Conservation (phyloP, 2,329 filamentous ascomycete genomes). For the Paraphaeosphaeria minitans region DNA sequence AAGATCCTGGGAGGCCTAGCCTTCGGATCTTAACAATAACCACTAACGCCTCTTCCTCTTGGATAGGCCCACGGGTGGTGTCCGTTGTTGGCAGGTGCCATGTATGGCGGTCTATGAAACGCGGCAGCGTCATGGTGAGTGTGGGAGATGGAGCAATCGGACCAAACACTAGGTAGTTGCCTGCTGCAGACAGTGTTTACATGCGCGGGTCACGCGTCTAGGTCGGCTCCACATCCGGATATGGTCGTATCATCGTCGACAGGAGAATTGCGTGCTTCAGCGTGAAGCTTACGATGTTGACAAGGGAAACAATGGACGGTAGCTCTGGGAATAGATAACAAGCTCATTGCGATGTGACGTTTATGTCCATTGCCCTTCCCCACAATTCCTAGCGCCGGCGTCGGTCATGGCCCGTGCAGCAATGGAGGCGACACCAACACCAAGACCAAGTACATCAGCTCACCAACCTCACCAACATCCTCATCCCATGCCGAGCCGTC, state of each 20-base stretch:
- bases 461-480: not conserved
- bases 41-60: too few relatives aligned
- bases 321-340: not conserved
- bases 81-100: too few relatives aligned
- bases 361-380: not conserved
- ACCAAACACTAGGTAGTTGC: not conserved
- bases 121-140: not conserved
- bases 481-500: slow-evolving; percentile 1
- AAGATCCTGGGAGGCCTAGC: too few relatives aligned
- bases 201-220: not conserved
- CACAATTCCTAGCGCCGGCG: slow-evolving; percentile 2
- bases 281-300: not conserved
- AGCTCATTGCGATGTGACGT: not conserved
- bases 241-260: not conserved
- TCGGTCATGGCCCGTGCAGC: slow-evolving; percentile 3
- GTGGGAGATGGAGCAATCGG: not conserved
- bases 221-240: not conserved
- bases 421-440: slow-evolving; percentile 6
- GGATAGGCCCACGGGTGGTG: too few relatives aligned
- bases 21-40: too few relatives aligned
- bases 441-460: not conserved
- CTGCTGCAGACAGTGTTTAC: not conserved
- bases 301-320: not conserved
- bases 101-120: not conserved
- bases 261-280: not conserved